phyloP scores from a whole-genome alignment of 768 basidiomycete species.

The Amanita thiersii region DNA sequence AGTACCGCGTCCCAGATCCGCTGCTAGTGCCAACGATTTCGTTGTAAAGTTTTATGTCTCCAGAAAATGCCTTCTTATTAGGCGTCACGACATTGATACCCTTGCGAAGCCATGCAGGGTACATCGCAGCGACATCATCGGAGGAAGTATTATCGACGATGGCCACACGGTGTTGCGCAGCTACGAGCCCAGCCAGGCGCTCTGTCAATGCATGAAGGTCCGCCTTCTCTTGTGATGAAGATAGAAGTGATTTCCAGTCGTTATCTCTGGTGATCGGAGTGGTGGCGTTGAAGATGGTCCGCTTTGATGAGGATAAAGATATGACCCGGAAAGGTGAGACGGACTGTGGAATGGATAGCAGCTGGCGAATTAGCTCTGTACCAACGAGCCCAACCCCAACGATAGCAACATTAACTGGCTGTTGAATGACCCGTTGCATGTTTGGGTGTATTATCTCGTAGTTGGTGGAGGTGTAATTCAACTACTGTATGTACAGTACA shows the following conservation, averaged over 20 bases:
- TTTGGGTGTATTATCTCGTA: too few relatives aligned
- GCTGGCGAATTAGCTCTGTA: constrained; percentile 75
- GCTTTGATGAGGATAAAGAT: constrained; percentile 61
- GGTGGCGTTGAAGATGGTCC: constrained; percentile 38
- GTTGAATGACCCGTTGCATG: too few relatives aligned
- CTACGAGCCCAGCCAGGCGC: constrained; percentile 39
- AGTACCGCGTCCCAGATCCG: constrained; percentile 55
- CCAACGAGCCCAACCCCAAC: constrained; percentile 94
- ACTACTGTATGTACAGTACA: too few relatives aligned
- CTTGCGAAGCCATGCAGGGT: constrained; percentile 69
- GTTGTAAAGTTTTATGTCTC: constrained; percentile 57
- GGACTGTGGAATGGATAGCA: constrained; percentile 55
- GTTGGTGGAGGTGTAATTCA: too few relatives aligned
- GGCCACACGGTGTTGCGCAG: constrained; percentile 42
- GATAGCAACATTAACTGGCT: constrained; percentile 58
- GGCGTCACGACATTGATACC: constrained; percentile 91
- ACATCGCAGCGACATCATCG: constrained; percentile 69
- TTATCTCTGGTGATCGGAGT: background rate
- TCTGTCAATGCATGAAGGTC: constrained; percentile 40
- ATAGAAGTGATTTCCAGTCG: constrained; percentile 30
- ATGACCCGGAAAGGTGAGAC: constrained; percentile 52
- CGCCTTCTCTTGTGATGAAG: constrained; percentile 32
- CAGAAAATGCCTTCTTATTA: constrained; percentile 95
- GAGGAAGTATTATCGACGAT: constrained; percentile 93
- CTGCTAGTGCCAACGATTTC: constrained; percentile 53